Base-by-base conservation (phyloP, 768 basidiomycete species). In the Coprinopsis sp. region DNA sequence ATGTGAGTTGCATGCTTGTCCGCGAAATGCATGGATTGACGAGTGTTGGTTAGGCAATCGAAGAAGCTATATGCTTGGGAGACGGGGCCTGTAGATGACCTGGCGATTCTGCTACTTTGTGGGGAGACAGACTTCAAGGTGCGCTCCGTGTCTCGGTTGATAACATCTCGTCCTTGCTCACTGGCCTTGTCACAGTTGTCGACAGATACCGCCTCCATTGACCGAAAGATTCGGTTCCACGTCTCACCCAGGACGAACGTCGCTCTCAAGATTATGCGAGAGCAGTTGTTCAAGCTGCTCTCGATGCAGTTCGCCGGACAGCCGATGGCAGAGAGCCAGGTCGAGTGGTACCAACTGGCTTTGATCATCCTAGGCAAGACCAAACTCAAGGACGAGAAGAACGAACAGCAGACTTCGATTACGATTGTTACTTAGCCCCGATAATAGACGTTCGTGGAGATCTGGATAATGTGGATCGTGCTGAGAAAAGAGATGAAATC, bases 61-160 rank as follows among this genome's bases (percentile, higher is more conserved):
- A 96, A 91, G 67, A 91, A 82, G 61, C 65, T 94, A 22, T 95
- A 91, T 64, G 88, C 78, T 14, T 96, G 92, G 92, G 95, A 98
- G 64, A 91, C 87, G 0, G 83, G 90, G 5, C 89, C 92, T 4
- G 79, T 89, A 6, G 89, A 96, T 52, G 90, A 95, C 54, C 63
- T 88, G 22, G 79, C 90, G 3, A 62, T 98, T 42, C 58, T 91
- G 22, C 69, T 97, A 14, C 67, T 97, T 1, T 97, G 93, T 49
- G 95, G 95, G 7, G 95, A 97, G 51, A 71, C 77, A 19, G 95
- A 97, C 47, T 85, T 89, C 70, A 93, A 87, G 78, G 91, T 61
- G 47, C 23, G 38, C 33, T 18, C 10, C 34, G 7, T 18, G 6
- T 14, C 7, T 28, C 29, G 6, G 6, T 28, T 12, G 6, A 21